Evolutionary conservation across 2,329 filamentous ascomycete species (phyloP).

Genomic region (Boeremia lycopersici): DNA sequence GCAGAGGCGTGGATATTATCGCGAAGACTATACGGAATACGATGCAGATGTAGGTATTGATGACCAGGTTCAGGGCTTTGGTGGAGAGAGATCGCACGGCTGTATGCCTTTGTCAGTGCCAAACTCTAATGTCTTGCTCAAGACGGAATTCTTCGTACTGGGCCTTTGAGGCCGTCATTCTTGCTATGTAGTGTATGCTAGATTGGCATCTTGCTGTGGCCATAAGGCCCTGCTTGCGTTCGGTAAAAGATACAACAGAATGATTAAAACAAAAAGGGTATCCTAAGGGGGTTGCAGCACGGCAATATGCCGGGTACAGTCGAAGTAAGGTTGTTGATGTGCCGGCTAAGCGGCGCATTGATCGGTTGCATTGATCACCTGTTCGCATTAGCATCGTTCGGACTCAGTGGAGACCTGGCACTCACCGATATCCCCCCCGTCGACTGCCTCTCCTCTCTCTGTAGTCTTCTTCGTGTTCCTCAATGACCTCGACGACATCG

Average conservation of each 20-base stretch:
- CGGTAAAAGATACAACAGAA: not conserved
- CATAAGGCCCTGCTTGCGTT: not conserved
- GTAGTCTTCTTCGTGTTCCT: constrained; percentile 58
- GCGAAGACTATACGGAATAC: no score
- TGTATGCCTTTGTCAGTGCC: no score
- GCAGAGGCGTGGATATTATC: no score
- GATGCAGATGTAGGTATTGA: no score
- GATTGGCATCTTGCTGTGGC: not conserved
- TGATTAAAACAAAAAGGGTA: constrained; percentile 8
- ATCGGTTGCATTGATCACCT: constrained; percentile 12
- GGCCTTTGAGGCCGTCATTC: not conserved
- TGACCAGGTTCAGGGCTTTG: not conserved
- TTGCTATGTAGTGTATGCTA: constrained; percentile 2
- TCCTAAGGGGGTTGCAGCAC: not conserved
- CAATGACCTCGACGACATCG: constrained; percentile 64
- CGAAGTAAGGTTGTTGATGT: not conserved
- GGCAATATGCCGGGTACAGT: not conserved
- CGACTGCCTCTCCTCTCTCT: constrained; percentile 45
- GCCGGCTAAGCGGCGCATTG: constrained; percentile 4
- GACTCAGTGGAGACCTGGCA: constrained; percentile 3
- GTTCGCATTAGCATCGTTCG: constrained; percentile 8
- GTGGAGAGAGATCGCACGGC: not conserved
- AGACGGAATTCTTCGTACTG: not conserved
- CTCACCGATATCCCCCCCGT: constrained; percentile 57
- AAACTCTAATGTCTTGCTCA: not conserved